These are phyloP conservation scores for Paraphoma sp. DNA, from an alignment of 2,329 filamentous ascomycete genomes.

Conservation along the genomic window DNA sequence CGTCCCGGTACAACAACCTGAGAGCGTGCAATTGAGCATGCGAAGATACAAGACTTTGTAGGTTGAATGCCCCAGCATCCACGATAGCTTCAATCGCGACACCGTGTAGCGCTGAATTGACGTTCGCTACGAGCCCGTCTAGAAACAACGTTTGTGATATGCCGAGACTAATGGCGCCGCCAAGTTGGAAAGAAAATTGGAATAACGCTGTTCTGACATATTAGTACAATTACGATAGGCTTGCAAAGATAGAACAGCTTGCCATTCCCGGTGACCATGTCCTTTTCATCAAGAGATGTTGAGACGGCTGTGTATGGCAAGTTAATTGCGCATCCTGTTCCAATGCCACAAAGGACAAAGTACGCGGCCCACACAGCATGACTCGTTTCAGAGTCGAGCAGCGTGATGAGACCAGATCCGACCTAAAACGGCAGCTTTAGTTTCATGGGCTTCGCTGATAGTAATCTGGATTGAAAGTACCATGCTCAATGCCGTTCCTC, in stretches of 20 bases:
- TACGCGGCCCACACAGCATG: no score
- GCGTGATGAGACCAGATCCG: no score
- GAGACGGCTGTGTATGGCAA: conserved; percentile 9
- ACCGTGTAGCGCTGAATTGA: background rate
- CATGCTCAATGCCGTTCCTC: no score
- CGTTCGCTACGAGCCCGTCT: background rate
- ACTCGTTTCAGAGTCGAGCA: no score
- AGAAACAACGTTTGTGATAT: conserved; percentile 7
- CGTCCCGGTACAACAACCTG: background rate
- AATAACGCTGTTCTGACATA: background rate
- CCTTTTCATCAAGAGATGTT: conserved; percentile 3
- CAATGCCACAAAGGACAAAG: conserved; percentile 11
- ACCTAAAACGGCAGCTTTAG: no score
- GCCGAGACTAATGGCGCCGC: conserved; percentile 5
- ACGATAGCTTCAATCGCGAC: background rate
- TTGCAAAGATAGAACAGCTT: background rate
- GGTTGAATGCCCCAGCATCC: background rate
- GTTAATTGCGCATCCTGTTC: conserved; percentile 10
- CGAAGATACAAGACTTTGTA: background rate
- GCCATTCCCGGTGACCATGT: conserved; percentile 7
- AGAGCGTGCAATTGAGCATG: background rate
- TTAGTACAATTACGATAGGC: background rate
- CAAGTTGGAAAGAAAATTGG: conserved; percentile 7
- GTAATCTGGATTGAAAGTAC: no score
- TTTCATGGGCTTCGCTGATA: no score